Conservation (phyloP, 2,329 filamentous ascomycete species). For the Spiromastix sp. region DNA sequence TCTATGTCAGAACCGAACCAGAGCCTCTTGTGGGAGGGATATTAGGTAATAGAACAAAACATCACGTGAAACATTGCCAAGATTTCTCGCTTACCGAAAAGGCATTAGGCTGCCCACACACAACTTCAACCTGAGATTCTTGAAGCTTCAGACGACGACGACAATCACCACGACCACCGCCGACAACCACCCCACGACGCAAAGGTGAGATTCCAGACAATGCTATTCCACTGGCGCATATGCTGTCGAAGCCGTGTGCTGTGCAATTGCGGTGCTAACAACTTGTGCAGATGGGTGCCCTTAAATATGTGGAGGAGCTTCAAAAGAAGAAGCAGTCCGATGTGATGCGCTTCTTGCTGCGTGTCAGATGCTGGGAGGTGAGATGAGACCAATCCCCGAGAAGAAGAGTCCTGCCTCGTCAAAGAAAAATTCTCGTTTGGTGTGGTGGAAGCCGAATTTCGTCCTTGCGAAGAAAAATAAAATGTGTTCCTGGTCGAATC, state of each 20-base stretch:
- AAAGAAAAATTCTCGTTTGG: constrained; percentile 1
- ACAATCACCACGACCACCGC: constrained; percentile 34
- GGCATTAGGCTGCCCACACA: constrained; percentile 35
- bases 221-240: background rate
- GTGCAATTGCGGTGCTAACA: background rate
- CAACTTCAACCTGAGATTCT: constrained; percentile 17
- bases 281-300: constrained; percentile 76
- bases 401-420: constrained; percentile 3
- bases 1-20: too few relatives aligned
- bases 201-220: constrained; percentile 25
- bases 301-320: constrained; percentile 99
- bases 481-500: too few relatives aligned
- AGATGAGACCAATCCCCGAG: constrained; percentile 20
- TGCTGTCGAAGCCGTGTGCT: background rate
- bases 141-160: constrained; percentile 26
- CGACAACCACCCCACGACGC: constrained; percentile 34
- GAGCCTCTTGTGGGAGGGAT: too few relatives aligned
- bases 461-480: too few relatives aligned
- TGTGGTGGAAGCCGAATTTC: background rate
- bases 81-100: constrained; percentile 27
- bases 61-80: constrained; percentile 13
- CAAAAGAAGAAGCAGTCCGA: constrained; percentile 99
- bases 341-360: constrained; percentile 99
- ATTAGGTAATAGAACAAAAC: too few relatives aligned
- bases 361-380: constrained; percentile 99